Evolutionary conservation across 768 basidiomycete genomes (phyloP).

Genomic region (Royoungia palumana): DNA sequence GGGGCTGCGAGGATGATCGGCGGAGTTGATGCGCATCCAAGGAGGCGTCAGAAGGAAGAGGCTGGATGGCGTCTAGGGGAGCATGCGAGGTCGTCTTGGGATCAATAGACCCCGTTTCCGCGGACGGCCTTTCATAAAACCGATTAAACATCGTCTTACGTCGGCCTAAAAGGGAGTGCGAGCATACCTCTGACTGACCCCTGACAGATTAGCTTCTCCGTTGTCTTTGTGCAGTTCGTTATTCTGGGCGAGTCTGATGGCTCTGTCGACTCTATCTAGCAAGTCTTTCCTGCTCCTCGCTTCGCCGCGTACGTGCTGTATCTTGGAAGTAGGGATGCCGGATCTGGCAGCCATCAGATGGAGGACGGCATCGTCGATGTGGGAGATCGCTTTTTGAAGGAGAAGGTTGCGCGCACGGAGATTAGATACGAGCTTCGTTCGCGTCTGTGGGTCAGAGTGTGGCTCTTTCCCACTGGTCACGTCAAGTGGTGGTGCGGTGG

Average conservation of each 20-base stretch:
- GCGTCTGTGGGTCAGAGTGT: constrained; percentile 12
- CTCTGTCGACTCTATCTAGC: constrained; percentile 28
- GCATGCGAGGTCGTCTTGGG: constrained; percentile 4
- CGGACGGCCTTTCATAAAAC: constrained; percentile 11
- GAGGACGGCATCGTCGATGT: constrained; percentile 31
- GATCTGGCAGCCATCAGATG: constrained; percentile 31
- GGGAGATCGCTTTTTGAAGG: constrained; percentile 31
- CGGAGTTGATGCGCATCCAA: constrained; percentile 20
- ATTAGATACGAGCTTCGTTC: constrained; percentile 23
- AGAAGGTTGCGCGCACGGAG: constrained; percentile 31
- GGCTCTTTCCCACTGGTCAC: constrained; percentile 8
- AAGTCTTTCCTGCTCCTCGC: constrained; percentile 32
- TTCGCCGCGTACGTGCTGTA: constrained; percentile 30
- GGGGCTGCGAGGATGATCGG: constrained; percentile 30
- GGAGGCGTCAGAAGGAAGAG: constrained; percentile 8
- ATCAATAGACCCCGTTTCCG: constrained; percentile 1
- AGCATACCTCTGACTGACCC: constrained; percentile 16
- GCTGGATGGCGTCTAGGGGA: neutral
- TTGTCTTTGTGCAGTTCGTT: constrained; percentile 10
- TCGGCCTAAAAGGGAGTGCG: neutral
- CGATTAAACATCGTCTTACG: constrained; percentile 6
- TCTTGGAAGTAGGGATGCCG: constrained; percentile 29
- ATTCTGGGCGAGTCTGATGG: constrained; percentile 28
- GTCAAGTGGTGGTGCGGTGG: constrained; percentile 26
- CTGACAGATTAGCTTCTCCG: neutral